These are phyloP conservation scores for Cordyceps tenuipes DNA, from an alignment of 2,329 filamentous ascomycete species.

Conservation along the genomic window DNA sequence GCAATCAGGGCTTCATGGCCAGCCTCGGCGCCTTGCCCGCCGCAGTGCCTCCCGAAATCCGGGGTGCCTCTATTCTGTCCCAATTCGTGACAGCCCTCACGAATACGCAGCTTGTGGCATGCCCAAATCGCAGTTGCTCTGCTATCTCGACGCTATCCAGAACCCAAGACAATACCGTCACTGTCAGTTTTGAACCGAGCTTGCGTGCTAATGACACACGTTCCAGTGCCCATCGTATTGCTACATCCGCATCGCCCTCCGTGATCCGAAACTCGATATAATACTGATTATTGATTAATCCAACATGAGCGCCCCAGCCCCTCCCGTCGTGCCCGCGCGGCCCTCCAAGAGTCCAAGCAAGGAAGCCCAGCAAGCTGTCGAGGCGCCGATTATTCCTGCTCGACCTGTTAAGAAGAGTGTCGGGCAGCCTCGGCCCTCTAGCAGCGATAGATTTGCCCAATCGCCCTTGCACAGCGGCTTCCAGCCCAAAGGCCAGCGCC, in stretches of 20 bases:
- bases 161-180: too few relatives aligned
- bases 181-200: neutral
- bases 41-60: neutral
- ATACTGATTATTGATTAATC: neutral
- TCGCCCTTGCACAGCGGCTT: conserved; percentile 77
- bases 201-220: neutral
- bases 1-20: conserved; percentile 5
- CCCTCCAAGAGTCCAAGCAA: conserved; percentile 44
- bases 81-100: neutral
- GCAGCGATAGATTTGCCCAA: conserved; percentile 69
- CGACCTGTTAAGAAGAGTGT: conserved; percentile 63
- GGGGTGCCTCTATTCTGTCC: neutral
- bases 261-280: neutral
- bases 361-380: conserved; percentile 24
- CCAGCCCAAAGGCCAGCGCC: conserved; percentile 34
- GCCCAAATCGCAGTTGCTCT: neutral
- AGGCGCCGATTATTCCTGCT: conserved; percentile 55
- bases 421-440: conserved; percentile 70
- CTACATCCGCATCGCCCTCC: neutral
- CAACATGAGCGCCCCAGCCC: conserved; percentile 42
- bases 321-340: conserved; percentile 49
- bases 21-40: neutral
- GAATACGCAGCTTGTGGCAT: neutral
- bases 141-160: neutral
- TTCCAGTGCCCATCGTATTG: neutral